A percentile compares a stretch with the other conserved stretches of the same genome.
Conservation (phyloP, 345 rosid genomes). For the Reutealis trisperma region DNA sequence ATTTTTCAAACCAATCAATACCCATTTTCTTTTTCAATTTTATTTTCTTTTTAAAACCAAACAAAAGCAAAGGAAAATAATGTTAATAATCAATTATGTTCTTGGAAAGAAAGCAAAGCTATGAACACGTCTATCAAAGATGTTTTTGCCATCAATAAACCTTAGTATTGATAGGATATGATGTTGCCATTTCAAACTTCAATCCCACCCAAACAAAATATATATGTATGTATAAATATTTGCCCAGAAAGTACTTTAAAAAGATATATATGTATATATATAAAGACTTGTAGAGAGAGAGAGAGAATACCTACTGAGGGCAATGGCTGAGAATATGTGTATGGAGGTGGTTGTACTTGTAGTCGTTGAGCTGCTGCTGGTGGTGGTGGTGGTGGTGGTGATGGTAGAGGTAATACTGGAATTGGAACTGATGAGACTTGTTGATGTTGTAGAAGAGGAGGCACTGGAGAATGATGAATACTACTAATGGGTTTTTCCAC, state of each 20-base stretch:
- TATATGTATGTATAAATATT: not conserved
- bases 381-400: slow-evolving; percentile 35
- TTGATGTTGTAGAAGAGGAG: slow-evolving; percentile 40
- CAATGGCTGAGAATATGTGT: slow-evolving; percentile 41
- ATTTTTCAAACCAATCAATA: not conserved
- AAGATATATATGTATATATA: not conserved
- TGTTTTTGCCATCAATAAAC: too few relatives aligned
- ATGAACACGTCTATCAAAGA: too few relatives aligned
- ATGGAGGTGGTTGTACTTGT: slow-evolving; percentile 23
- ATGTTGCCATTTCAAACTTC: too few relatives aligned
- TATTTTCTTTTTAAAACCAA: too few relatives aligned
- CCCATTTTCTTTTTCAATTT: not conserved
- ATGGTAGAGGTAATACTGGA: slow-evolving; percentile 34
- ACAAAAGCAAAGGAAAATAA: too few relatives aligned
- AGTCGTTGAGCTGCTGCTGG: not conserved
- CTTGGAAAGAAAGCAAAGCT: too few relatives aligned
- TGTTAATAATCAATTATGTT: too few relatives aligned
- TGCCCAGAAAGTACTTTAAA: too few relatives aligned
- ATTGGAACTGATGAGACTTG: slow-evolving; percentile 33
- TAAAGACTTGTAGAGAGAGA: slow-evolving; percentile 24
- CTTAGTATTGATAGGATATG: too few relatives aligned
- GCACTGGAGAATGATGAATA: slow-evolving; percentile 33
- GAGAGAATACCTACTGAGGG: slow-evolving; percentile 64
- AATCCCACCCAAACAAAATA: too few relatives aligned
- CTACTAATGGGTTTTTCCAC: slow-evolving; percentile 21